These are phyloP conservation scores for Nicotiana undulata DNA, from an alignment of 257 asterid species.

Conservation along the genomic window DNA sequence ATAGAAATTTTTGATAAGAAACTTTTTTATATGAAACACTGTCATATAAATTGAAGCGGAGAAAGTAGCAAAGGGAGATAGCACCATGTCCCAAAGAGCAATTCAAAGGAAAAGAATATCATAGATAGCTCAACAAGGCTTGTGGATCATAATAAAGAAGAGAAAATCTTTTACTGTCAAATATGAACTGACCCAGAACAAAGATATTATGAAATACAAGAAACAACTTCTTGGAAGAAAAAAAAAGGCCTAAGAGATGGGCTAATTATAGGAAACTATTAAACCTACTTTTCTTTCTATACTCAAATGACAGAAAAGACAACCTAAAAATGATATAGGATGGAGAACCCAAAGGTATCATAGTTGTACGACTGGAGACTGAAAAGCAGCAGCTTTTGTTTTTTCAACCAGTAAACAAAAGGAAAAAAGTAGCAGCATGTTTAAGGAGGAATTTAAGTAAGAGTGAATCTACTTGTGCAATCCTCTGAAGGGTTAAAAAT, in stretches of 20 bases:
- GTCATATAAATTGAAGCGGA: too few relatives aligned
- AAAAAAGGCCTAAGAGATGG: not conserved
- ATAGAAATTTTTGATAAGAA: too few relatives aligned
- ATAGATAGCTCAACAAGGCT: not conserved
- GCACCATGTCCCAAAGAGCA: not conserved
- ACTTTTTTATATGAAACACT: too few relatives aligned
- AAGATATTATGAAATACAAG: not conserved
- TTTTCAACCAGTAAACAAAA: too few relatives aligned
- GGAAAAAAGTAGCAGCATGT: not conserved
- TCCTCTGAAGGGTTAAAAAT: not conserved
- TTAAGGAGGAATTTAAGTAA: not conserved
- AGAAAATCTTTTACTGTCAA: not conserved
- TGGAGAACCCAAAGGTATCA: not conserved
- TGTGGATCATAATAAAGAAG: not conserved
- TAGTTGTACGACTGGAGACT: not conserved
- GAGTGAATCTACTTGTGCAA: not conserved
- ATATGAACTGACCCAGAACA: not conserved
- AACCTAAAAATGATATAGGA: not conserved
- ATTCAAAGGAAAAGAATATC: not conserved
- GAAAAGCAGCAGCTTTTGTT: not conserved
- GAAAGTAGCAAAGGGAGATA: not conserved
- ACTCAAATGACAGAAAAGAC: not conserved
- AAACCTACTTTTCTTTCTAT: not conserved
- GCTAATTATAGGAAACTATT: not conserved
- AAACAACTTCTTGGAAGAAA: not conserved